Conservation (phyloP, 805 yeast species). For the Candida arabinofermentans region DNA sequence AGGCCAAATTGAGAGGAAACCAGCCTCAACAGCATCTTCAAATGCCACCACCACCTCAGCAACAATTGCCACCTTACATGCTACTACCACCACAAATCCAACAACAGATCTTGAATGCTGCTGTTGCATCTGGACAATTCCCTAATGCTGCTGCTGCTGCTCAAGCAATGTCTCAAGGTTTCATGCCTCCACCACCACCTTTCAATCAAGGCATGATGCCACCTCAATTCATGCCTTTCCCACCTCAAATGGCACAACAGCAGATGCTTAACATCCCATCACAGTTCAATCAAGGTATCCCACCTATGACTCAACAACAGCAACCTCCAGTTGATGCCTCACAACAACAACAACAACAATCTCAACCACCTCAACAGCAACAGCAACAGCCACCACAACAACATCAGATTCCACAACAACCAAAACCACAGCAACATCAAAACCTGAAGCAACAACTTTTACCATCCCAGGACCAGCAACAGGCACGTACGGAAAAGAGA, state of each 20-base stretch:
- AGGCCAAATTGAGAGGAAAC: conserved; percentile 61
- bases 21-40: conserved; percentile 24
- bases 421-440: conserved; percentile 13
- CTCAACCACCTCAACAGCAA: conserved; percentile 19
- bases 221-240: conserved; percentile 19
- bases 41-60: conserved; percentile 16
- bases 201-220: conserved; percentile 24
- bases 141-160: conserved; percentile 30
- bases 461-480: conserved; percentile 14
- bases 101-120: conserved; percentile 28
- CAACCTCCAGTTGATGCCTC: conserved; percentile 11
- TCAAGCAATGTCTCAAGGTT: conserved; percentile 30
- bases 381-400: conserved; percentile 11
- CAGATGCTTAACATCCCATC: conserved; percentile 9
- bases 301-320: conserved; percentile 8
- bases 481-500: conserved; percentile 4
- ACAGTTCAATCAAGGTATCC: conserved; percentile 14
- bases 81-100: conserved; percentile 30
- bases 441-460: conserved; percentile 19
- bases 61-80: conserved; percentile 24
- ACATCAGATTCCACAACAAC: conserved; percentile 16
- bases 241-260: conserved; percentile 13
- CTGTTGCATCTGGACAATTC: conserved; percentile 32
- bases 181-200: conserved; percentile 22
- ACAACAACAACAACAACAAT: conserved; percentile 18